Evolutionary conservation across 306 rosid species (phyloP).

Genomic region (Acacia acuminata): DNA sequence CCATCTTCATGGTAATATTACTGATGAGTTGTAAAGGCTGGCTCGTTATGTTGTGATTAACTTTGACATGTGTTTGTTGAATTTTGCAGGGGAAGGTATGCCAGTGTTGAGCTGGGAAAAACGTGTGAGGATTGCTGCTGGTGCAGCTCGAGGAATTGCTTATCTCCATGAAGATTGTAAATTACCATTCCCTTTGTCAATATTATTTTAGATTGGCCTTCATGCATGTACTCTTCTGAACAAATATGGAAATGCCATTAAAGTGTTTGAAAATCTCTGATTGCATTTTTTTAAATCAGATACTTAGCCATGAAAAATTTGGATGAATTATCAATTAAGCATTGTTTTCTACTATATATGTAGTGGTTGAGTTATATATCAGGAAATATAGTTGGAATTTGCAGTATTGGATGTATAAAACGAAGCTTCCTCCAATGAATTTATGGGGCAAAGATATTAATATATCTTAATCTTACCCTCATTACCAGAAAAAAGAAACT

Average conservation of each 20-base stretch:
- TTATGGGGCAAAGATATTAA: not conserved
- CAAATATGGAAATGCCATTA: not conserved
- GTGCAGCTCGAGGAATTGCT: slow-evolving; percentile 93
- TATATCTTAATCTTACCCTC: not conserved
- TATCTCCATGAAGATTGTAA: slow-evolving; percentile 99
- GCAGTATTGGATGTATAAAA: not conserved
- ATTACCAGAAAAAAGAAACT: not conserved
- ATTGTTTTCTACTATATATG: not conserved
- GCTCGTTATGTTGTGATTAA: slow-evolving; percentile 21
- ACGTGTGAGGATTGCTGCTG: slow-evolving; percentile 83
- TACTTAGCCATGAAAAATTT: not conserved
- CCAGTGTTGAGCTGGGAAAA: slow-evolving; percentile 75
- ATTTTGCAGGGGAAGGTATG: slow-evolving; percentile 53
- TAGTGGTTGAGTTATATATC: not conserved
- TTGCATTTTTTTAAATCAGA: not conserved
- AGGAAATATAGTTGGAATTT: slow-evolving; percentile 15
- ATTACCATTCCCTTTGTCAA: slow-evolving; percentile 32
- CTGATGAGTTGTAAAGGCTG: slow-evolving; percentile 22
- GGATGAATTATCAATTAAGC: not conserved
- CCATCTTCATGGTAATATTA: slow-evolving; percentile 84
- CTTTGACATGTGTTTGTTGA: slow-evolving; percentile 28
- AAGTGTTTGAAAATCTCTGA: slow-evolving; percentile 8
- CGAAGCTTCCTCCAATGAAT: not conserved
- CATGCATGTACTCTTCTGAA: slow-evolving; percentile 6
- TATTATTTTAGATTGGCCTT: slow-evolving; percentile 13